phyloP scores from a whole-genome alignment of 768 basidiomycete species.

The Gloeophyllum trabeum region DNA sequence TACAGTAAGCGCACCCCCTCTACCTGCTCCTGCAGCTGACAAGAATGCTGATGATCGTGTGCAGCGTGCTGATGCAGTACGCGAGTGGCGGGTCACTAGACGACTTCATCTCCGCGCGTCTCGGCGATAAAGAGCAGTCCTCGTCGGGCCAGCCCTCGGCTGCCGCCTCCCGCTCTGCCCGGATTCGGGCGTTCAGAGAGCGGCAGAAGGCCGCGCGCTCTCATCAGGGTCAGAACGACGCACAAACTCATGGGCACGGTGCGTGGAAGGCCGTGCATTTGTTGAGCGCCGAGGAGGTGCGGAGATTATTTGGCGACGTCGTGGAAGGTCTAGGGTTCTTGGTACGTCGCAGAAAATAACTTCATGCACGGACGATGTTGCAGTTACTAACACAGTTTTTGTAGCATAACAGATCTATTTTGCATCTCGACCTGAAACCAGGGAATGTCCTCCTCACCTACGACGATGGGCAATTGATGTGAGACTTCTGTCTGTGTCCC shows the following conservation, averaged over 20 bases:
- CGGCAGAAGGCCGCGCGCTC: conserved; percentile 49
- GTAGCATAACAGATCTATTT: conserved; percentile 73
- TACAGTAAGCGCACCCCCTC: conserved; percentile 47
- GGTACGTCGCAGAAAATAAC: conserved; percentile 29
- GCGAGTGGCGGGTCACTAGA: conserved; percentile 84
- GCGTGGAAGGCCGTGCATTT: conserved; percentile 73
- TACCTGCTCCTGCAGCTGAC: not conserved
- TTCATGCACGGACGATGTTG: conserved; percentile 4
- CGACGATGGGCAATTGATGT: conserved; percentile 82
- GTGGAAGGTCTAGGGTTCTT: conserved; percentile 81
- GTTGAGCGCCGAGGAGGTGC: conserved; percentile 75
- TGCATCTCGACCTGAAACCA: conserved; percentile 91
- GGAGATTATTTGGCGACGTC: conserved; percentile 73
- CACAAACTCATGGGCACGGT: conserved; percentile 4
- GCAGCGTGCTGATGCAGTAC: conserved; percentile 86
- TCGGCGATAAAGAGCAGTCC: conserved; percentile 32
- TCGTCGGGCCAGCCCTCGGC: not conserved
- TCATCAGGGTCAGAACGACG: too few species aligned
- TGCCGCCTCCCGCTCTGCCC: conserved; percentile 44
- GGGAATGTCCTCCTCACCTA: conserved; percentile 89
- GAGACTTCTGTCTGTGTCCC: conserved; percentile 13
- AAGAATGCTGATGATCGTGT: not conserved
- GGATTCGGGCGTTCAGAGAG: conserved; percentile 67
- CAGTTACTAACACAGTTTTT: not conserved
- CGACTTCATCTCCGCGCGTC: conserved; percentile 73